A percentile compares a stretch with the other conserved stretches of the same genome.
Evolutionary conservation across 1,284 basidiomycete species (phyloP).

Genomic region (Tilletia indica): DNA sequence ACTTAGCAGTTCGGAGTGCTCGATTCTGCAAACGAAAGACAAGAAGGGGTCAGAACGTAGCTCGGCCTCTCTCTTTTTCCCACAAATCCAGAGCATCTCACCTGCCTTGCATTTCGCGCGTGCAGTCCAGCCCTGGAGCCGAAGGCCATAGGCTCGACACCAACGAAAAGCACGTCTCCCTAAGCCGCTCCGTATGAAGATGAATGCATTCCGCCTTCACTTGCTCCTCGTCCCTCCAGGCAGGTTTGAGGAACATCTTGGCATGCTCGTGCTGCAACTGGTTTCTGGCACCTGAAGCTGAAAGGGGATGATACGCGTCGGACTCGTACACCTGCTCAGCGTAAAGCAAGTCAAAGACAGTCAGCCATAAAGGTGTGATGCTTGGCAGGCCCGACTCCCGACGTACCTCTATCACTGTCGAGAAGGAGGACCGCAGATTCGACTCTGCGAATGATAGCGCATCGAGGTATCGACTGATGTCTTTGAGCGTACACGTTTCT

Average conservation of each 20-base stretch:
- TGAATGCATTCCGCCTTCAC: not conserved
- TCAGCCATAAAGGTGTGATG: no score
- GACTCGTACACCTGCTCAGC: not conserved
- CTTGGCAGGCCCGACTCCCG: no score
- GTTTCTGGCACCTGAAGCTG: constrained; percentile 11
- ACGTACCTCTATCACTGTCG: constrained; percentile 32
- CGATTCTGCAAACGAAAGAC: no score
- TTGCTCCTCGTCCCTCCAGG: constrained; percentile 2
- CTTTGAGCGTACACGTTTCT: not conserved
- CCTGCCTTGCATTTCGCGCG: constrained; percentile 36
- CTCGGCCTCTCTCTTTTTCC: constrained; percentile 48
- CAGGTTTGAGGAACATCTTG: constrained; percentile 11
- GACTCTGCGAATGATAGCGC: constrained; percentile 37
- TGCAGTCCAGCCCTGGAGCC: constrained; percentile 27
- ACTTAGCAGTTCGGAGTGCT: constrained; percentile 60
- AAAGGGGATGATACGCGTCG: not conserved
- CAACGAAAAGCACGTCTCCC: not conserved
- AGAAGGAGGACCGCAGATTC: constrained; percentile 27
- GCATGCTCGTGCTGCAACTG: constrained; percentile 8
- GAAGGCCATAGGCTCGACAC: constrained; percentile 13
- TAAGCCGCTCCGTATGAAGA: not conserved
- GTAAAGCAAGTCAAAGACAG: no score
- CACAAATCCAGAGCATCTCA: constrained; percentile 57
- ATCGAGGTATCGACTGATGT: constrained; percentile 24
- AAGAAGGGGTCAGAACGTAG: no score